Evolutionary conservation across 2,329 filamentous ascomycete genomes (phyloP).

Genomic region (Ophiostoma sp.): DNA sequence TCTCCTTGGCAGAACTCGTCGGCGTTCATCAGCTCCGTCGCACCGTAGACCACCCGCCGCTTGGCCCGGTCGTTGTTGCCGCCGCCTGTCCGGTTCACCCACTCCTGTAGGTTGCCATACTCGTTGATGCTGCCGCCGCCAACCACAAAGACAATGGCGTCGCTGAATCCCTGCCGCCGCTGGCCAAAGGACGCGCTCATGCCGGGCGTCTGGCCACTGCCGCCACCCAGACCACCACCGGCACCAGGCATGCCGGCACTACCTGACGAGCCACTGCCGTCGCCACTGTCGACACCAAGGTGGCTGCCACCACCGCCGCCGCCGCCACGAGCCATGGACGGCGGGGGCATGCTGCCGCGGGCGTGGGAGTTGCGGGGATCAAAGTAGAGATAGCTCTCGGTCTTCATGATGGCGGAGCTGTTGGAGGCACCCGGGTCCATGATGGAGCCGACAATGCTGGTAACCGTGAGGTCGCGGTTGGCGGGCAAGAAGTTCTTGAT

Average conservation of each 20-base stretch:
- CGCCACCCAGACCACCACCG: constrained; percentile 30
- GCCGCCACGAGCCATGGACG: constrained; percentile 58
- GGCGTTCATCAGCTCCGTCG: constrained; percentile 77
- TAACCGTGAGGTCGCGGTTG: constrained; percentile 92
- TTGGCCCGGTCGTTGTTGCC: constrained; percentile 54
- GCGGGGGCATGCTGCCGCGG: constrained; percentile 84
- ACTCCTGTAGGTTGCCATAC: constrained; percentile 95
- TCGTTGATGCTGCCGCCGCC: constrained; percentile 98
- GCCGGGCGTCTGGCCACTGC: constrained; percentile 54
- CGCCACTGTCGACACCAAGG: constrained; percentile 29
- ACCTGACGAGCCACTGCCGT: constrained; percentile 43
- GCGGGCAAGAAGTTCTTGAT: constrained; percentile 98
- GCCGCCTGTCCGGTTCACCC: constrained; percentile 74
- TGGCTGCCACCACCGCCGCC: constrained; percentile 43
- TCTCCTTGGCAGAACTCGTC: constrained; percentile 65
- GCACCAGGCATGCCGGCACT: constrained; percentile 39
- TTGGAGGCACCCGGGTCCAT: constrained; percentile 94
- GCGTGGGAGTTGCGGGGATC: constrained; percentile 93
- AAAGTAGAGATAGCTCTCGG: constrained; percentile 95
- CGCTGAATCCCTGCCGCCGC: constrained; percentile 81
- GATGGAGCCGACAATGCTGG: constrained; percentile 95
- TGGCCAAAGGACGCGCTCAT: constrained; percentile 87
- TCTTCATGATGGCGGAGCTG: constrained; percentile 91
- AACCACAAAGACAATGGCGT: constrained; percentile 91
- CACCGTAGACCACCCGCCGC: constrained; percentile 89